Evolutionary conservation across 345 rosid genomes (phyloP).

Genomic region (Dimocarpus longan): DNA sequence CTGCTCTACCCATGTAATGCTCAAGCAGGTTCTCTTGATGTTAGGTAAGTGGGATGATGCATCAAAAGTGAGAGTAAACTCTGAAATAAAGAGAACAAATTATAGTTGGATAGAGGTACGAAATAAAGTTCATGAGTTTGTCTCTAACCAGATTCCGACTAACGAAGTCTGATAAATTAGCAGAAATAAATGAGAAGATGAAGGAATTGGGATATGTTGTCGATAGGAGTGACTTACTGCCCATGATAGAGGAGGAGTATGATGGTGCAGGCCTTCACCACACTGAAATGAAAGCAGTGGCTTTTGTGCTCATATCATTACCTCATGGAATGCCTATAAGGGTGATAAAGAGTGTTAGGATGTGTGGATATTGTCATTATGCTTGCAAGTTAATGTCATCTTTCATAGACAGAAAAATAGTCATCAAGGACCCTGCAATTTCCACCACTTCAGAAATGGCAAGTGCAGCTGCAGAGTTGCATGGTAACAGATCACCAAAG

Average conservation of each 20-base stretch:
- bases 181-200: constrained; percentile 25
- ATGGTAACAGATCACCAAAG: constrained; percentile 9
- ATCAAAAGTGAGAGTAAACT: neutral
- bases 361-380: constrained; percentile 27
- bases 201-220: constrained; percentile 21
- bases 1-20: constrained; percentile 19
- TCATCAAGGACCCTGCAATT: constrained; percentile 26
- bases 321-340: constrained; percentile 22
- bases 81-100: neutral
- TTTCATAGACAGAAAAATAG: constrained; percentile 24
- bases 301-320: constrained; percentile 24
- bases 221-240: constrained; percentile 19
- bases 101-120: constrained; percentile 24
- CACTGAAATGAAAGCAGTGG: constrained; percentile 30
- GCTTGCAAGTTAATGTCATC: constrained; percentile 35
- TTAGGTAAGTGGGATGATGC: constrained; percentile 23
- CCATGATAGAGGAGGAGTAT: constrained; percentile 27
- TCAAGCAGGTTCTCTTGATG: constrained; percentile 20
- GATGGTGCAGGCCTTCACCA: constrained; percentile 25
- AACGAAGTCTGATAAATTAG: constrained; percentile 17
- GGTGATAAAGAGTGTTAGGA: constrained; percentile 24
- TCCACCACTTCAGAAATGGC: constrained; percentile 32
- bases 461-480: constrained; percentile 29
- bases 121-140: constrained; percentile 27
- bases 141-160: constrained; percentile 12